These are phyloP conservation scores for Wickerhamiella alocasiicola DNA, from an alignment of 805 yeast species.

Conservation along the genomic window DNA sequence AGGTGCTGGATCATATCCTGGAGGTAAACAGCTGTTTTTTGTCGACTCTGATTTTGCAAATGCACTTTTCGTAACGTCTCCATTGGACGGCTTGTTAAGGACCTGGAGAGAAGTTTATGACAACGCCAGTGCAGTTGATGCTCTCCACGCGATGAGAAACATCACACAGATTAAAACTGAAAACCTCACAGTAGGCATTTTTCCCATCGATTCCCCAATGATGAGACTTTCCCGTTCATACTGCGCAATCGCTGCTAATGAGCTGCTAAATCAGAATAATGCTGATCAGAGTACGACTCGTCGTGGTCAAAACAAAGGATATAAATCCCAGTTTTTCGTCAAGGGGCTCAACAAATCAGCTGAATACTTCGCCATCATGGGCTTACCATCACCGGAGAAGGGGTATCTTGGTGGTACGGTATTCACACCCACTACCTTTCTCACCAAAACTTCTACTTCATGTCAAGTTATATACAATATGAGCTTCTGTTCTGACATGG, in stretches of 20 bases:
- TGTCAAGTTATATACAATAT: slow-evolving; percentile 67
- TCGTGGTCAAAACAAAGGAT: slow-evolving; percentile 33
- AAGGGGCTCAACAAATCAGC: slow-evolving; percentile 49
- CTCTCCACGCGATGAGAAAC: background rate
- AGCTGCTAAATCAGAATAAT: slow-evolving; percentile 25
- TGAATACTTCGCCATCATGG: slow-evolving; percentile 50
- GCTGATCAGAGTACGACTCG: slow-evolving; percentile 28
- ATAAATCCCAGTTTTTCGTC: slow-evolving; percentile 49
- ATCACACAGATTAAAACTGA: slow-evolving; percentile 22
- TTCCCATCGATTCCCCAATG: background rate
- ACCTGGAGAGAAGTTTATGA: slow-evolving; percentile 6
- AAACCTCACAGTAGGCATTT: slow-evolving; percentile 7
- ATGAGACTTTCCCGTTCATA: slow-evolving; percentile 40
- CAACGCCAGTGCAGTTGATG: background rate
- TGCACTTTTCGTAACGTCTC: slow-evolving; percentile 46
- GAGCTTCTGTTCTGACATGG: slow-evolving; percentile 67
- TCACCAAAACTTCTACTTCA: slow-evolving; percentile 38
- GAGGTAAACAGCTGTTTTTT: slow-evolving; percentile 26
- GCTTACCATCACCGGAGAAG: slow-evolving; percentile 20
- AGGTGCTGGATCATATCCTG: slow-evolving; percentile 26
- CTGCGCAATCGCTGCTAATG: slow-evolving; percentile 59
- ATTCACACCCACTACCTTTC: slow-evolving; percentile 42
- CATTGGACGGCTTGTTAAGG: slow-evolving; percentile 14
- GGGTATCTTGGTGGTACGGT: slow-evolving; percentile 46
- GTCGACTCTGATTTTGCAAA: slow-evolving; percentile 61